Evolutionary conservation across 73 alveolate genomes (phyloP).

Genomic region (Paramecium pentaurelia): DNA sequence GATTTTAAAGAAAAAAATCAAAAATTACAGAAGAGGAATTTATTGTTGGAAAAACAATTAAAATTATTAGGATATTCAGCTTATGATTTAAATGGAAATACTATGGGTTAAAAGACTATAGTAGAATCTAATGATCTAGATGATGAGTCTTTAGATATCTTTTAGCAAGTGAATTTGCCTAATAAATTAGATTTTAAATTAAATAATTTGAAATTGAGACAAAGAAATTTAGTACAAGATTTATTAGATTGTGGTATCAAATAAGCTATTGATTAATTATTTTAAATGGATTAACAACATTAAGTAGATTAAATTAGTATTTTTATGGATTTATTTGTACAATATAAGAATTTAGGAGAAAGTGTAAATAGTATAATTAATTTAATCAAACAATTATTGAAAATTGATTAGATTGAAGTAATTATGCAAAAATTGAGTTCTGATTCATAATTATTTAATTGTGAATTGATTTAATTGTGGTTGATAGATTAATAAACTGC

Average conservation of each 20-base stretch:
- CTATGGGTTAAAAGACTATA: background rate
- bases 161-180: background rate
- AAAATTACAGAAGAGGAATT: background rate
- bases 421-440: background rate
- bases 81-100: slow-evolving; percentile 12
- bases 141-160: background rate
- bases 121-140: background rate
- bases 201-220: background rate
- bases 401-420: background rate
- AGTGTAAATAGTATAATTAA: background rate
- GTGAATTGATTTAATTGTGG: background rate
- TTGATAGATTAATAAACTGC: slow-evolving; percentile 31
- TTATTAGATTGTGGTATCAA: slow-evolving; percentile 4
- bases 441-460: background rate
- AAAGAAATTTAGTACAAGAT: background rate
- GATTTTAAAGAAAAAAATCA: background rate
- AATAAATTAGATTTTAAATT: slow-evolving; percentile 19
- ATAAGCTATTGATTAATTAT: background rate
- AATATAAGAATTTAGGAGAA: background rate
- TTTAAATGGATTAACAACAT: background rate
- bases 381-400: background rate
- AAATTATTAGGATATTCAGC: slow-evolving; percentile 16
- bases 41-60: slow-evolving; percentile 1
- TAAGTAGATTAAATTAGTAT: background rate
- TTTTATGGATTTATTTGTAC: slow-evolving; percentile 31